phyloP scores from a whole-genome alignment of 2,329 filamentous ascomycete genomes.

The Stenocarpella maydis region DNA sequence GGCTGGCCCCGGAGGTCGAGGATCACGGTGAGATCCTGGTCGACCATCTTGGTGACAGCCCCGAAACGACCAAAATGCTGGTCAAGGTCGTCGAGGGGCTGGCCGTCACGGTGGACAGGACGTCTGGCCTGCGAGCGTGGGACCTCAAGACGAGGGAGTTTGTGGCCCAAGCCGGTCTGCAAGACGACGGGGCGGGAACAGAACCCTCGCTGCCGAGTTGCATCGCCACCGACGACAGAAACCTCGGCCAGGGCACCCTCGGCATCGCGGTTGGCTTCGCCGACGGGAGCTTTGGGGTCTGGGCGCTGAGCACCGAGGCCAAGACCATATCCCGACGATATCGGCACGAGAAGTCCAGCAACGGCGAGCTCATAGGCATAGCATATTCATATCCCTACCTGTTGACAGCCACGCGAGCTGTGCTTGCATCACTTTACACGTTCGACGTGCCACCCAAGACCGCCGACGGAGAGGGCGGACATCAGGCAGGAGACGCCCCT shows the following conservation, averaged over 20 bases:
- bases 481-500: neutral
- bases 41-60: slow-evolving; percentile 28
- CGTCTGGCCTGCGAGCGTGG: slow-evolving; percentile 80
- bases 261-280: slow-evolving; percentile 74
- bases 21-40: neutral
- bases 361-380: slow-evolving; percentile 73
- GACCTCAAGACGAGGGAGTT: slow-evolving; percentile 70
- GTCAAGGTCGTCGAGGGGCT: slow-evolving; percentile 81
- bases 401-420: slow-evolving; percentile 78
- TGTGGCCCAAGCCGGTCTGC: slow-evolving; percentile 59
- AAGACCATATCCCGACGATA: slow-evolving; percentile 60
- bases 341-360: slow-evolving; percentile 67
- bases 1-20: slow-evolving; percentile 43
- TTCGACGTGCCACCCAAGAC: slow-evolving; percentile 53
- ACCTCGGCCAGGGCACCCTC: slow-evolving; percentile 53
- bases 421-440: slow-evolving; percentile 79
- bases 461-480: slow-evolving; percentile 22
- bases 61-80: slow-evolving; percentile 64
- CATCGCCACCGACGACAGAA: slow-evolving; percentile 69
- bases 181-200: slow-evolving; percentile 31
- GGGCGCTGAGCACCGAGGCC: slow-evolving; percentile 61
- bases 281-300: slow-evolving; percentile 77
- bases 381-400: slow-evolving; percentile 80
- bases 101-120: slow-evolving; percentile 77
- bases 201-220: slow-evolving; percentile 61